A percentile compares a stretch with the other conserved stretches of the same genome.
Evolutionary conservation across 345 rosid genomes (phyloP).

Genomic region (Murraya paniculata): DNA sequence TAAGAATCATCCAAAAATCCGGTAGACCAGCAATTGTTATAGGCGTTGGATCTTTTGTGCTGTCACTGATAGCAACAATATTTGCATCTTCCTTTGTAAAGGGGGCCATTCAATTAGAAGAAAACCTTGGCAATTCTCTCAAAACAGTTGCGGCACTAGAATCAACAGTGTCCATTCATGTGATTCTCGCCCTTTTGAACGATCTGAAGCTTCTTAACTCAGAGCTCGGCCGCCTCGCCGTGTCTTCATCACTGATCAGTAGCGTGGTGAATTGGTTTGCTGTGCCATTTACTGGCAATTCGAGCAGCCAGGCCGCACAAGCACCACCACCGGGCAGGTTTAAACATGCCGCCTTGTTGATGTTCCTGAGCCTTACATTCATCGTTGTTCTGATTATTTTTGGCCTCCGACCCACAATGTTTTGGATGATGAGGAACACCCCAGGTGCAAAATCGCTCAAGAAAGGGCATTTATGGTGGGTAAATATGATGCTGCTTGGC

Average conservation of each 20-base stretch:
- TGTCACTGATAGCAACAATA: conserved; percentile 23
- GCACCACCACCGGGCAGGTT: not conserved
- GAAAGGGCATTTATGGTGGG: conserved; percentile 15
- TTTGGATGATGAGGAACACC: conserved; percentile 38
- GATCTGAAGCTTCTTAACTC: conserved; percentile 37
- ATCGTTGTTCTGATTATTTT: not conserved
- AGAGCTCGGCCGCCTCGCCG: conserved; percentile 48
- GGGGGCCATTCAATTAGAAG: not conserved
- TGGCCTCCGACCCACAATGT: conserved; percentile 33
- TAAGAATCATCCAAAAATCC: conserved; percentile 16
- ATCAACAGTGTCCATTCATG: conserved; percentile 35
- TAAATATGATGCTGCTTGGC: conserved; percentile 26
- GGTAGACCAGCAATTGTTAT: conserved; percentile 36
- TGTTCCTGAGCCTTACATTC: not conserved
- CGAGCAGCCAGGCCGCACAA: too few relatives aligned
- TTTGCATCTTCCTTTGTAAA: conserved; percentile 13
- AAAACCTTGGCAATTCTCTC: not conserved
- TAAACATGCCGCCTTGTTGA: not conserved
- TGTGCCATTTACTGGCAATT: not conserved
- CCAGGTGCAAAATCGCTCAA: conserved; percentile 40
- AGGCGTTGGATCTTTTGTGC: conserved; percentile 28
- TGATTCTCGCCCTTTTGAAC: conserved; percentile 5
- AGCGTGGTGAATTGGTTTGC: too few relatives aligned
- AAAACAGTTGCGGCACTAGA: conserved; percentile 7
- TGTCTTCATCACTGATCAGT: conserved; percentile 40